Evolutionary conservation across 2,329 filamentous ascomycete species (phyloP), one percentile per base, ranked within the genome.

Genomic region (Fusarium buharicum): DNA sequence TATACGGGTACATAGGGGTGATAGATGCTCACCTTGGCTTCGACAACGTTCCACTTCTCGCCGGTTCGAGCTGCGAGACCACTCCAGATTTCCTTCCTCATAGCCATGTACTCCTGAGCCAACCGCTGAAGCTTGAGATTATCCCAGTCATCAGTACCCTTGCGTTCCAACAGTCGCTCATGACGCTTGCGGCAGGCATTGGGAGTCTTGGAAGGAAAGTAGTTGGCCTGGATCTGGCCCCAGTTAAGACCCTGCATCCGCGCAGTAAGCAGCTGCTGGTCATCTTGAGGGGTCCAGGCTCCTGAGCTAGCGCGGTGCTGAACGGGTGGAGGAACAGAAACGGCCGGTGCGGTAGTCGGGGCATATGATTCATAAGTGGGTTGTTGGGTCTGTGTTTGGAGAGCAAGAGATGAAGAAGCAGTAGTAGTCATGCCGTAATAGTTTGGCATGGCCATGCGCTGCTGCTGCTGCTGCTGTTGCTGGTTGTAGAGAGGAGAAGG

Each of bases 161-260:
- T 84, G 65, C 89, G 86, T 77, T 94, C 90, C 82, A 94, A 88
- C 65, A 96, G 79, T 36, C 92, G 84, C 77, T 96, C 92, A 70
- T 96, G 92, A 51, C 92, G 86, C 79, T 96, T 96, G 64, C 92
- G 90, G 77, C 92, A 96, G 16, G 93, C 93, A 74, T 95, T 95
- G 55, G 89, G 80, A 9, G 86, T 87, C 80, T 96, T 96, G 73
- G 78, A 82, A 1, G 89, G 90, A 74, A 96, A 96, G 76, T 92
- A 86, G 60, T 83, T 85, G 59, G 82, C 82, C 69, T 92, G 88
- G 72, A 96, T 95, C 69, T 91, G 89, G 50, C 86, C 84, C 92
- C 92, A 96, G 76, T 93, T 94, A 73, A 93, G 83, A 20, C 90
- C 90, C 70, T 88, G 86, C 43, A 89, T 85, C 49, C 92, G 86